These are phyloP conservation scores for Annulohypoxylon bovei DNA, from an alignment of 495 filamentous ascomycete species.

Conservation along the genomic window DNA sequence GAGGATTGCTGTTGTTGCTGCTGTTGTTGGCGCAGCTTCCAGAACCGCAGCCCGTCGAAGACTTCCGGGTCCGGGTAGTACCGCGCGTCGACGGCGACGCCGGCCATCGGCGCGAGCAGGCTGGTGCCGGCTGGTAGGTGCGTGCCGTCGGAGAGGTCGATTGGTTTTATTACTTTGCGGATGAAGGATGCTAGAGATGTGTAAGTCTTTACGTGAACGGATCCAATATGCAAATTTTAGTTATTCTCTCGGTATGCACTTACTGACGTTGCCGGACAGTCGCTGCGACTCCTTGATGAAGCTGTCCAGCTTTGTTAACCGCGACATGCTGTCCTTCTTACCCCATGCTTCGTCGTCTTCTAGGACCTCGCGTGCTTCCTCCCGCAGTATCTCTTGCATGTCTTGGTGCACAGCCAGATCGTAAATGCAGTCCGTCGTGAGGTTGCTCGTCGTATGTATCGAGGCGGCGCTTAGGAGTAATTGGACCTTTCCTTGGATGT, in stretches of 20 bases:
- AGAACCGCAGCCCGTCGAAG: constrained; percentile 66
- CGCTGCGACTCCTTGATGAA: constrained; percentile 65
- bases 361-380: constrained; percentile 57
- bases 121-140: constrained; percentile 53
- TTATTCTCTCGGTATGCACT: constrained; percentile 24
- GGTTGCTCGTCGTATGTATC: constrained; percentile 52
- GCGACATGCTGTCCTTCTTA: constrained; percentile 51
- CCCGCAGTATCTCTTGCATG: constrained; percentile 57
- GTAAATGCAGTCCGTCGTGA: constrained; percentile 51
- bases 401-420: constrained; percentile 63
- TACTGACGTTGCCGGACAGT: constrained; percentile 54
- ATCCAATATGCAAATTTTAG: neutral
- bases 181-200: constrained; percentile 50
- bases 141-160: constrained; percentile 58
- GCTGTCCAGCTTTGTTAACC: constrained; percentile 63
- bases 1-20: constrained; percentile 49
- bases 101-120: constrained; percentile 48
- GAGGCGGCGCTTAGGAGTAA: constrained; percentile 49
- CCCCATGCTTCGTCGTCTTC: constrained; percentile 50
- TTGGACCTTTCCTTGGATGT: constrained; percentile 46
- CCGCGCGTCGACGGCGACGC: constrained; percentile 45
- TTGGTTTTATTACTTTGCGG: constrained; percentile 51
- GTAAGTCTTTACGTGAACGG: neutral
- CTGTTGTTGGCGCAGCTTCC: constrained; percentile 52
- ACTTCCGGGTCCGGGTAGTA: constrained; percentile 51